Base-by-base conservation (phyloP, 192 early-diverging fungal species). In the Rhizophagus sp. region DNA sequence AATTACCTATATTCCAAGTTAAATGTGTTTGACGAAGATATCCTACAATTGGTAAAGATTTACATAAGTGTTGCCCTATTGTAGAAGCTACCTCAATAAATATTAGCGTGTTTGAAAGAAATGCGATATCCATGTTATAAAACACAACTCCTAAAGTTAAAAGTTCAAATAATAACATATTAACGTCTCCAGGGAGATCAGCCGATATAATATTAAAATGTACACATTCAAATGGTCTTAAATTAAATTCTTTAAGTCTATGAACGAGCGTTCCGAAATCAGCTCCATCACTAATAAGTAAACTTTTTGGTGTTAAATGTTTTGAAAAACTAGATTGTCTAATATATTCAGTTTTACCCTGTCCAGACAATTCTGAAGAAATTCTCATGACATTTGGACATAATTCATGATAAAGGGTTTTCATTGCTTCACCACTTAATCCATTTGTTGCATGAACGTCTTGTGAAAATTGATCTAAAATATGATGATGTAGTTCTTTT, bases 81-180 rank as follows among this genome's bases (percentile, higher is more conserved):
- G 78, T 72, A 33, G 79, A 80, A 30, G 69, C 79, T 10, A 80
- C 25, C 24, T 80, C 79, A 52, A 80, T 80, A 33, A 39, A 80
- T 49, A 71, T 4, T 4, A 22, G 25, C 8, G 36, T 71, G 15
- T 15, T 2, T 39, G 64, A 70, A 34, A 80, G 25, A 13, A 24
- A 11, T 44, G 79, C 68, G 1, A 80, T 62, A 36, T 69, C 34
- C 24, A 63, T 27, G 19, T 57, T 47, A 62, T n/a, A 39, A 11
- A 44, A 72, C 8, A 80, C 52, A 12, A 80, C 34, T 22, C 79
- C 66, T n/a, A 80, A 66, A 4, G 72, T 63, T 19, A 80, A 57
- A 73, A 36, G 34, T 36, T 36, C 34, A 2, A 36, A 36, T 36
- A 36, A 36, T 1, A 36, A 4, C 34, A 36, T 80, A 49, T 80